Percentiles rank a stretch among this genome's conserved stretches.
Evolutionary conservation across 441 rosid species (phyloP).

Genomic region (Jatropha podagrica): DNA sequence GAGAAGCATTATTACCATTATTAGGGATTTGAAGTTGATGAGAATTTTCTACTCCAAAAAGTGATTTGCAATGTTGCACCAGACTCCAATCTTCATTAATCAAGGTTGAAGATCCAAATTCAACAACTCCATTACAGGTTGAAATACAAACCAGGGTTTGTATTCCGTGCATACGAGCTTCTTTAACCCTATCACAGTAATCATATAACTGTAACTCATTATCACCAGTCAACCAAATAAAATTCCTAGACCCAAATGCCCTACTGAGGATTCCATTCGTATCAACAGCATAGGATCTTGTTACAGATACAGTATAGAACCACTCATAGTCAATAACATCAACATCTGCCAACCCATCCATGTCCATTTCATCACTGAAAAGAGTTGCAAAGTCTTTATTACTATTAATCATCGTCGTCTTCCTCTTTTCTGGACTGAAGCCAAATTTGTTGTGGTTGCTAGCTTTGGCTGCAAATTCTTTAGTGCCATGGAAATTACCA

Average conservation of each 20-base stretch:
- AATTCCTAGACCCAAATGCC: conserved; percentile 34
- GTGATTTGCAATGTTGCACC: conserved; percentile 35
- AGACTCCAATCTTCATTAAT: conserved; percentile 38
- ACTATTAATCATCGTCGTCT: neutral
- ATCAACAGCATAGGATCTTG: conserved; percentile 26
- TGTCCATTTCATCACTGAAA: conserved; percentile 32
- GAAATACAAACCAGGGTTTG: conserved; percentile 45
- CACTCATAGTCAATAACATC: conserved; percentile 33
- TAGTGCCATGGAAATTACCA: conserved; percentile 39
- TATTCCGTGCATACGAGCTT: conserved; percentile 46
- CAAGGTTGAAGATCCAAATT: conserved; percentile 42
- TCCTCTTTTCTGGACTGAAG: conserved; percentile 24
- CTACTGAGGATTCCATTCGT: conserved; percentile 35
- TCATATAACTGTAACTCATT: conserved; percentile 30
- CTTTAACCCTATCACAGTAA: conserved; percentile 40
- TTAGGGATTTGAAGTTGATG: conserved; percentile 1
- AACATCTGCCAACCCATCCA: conserved; percentile 21
- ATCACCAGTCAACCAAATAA: conserved; percentile 39
- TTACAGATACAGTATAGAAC: conserved; percentile 37
- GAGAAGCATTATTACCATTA: neutral
- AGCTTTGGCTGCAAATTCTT: conserved; percentile 15
- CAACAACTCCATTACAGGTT: conserved; percentile 46
- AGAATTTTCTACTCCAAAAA: conserved; percentile 27
- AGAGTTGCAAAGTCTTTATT: conserved; percentile 19
- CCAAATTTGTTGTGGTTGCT: neutral